phyloP scores from a whole-genome alignment of 179 eudicot genomes.

The Camellia oleifera region DNA sequence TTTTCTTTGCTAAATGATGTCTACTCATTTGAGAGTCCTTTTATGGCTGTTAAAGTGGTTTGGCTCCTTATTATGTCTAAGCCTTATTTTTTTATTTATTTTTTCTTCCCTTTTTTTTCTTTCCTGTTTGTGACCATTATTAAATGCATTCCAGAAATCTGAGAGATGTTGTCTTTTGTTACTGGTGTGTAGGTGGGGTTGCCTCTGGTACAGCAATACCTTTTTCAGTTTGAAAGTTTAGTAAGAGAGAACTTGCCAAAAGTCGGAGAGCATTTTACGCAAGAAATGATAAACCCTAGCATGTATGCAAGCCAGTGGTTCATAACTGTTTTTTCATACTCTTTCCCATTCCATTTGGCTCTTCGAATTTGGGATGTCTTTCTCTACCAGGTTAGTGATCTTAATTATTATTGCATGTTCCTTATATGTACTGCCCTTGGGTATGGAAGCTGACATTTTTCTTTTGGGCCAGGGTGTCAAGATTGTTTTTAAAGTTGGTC shows the following conservation, averaged over 20 bases:
- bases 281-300: conserved; percentile 90
- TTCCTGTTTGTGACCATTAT: background rate
- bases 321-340: conserved; percentile 89
- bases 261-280: conserved; percentile 89
- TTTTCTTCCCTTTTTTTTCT: no score
- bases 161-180: conserved; percentile 11
- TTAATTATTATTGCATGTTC: background rate
- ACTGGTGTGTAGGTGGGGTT: conserved; percentile 73
- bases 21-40: no score
- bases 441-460: conserved; percentile 7
- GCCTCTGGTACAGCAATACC: conserved; percentile 96
- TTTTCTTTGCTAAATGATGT: no score
- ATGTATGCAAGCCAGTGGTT: conserved; percentile 99
- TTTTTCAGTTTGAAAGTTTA: conserved; percentile 78
- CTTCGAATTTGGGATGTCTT: conserved; percentile 98
- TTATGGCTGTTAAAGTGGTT: no score
- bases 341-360: conserved; percentile 93
- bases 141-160: conserved; percentile 7
- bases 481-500: conserved; percentile 82
- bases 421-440: background rate
- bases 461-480: conserved; percentile 63
- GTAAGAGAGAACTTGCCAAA: conserved; percentile 75
- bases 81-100: background rate
- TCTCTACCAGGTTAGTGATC: conserved; percentile 69
- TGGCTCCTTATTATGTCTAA: background rate